Base-by-base conservation (phyloP, 345 rosid genomes). In the Gossypium rotundifolium region DNA sequence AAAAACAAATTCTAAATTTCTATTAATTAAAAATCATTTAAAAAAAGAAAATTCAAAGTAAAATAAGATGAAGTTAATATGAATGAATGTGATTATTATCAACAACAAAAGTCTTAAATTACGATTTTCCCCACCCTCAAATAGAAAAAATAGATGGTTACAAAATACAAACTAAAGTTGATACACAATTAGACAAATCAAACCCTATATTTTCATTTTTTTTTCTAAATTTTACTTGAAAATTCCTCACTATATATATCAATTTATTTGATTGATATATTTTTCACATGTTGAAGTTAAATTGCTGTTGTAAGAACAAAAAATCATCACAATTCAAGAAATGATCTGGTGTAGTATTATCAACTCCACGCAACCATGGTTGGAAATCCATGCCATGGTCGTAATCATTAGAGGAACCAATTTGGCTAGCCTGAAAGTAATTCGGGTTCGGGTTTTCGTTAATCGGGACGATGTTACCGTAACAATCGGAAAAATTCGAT, bases 261-360 rank as follows among this genome's bases (percentile, higher is more conserved):
- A 14, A 23, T 14, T 62, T 4, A n/a, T 17, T 58, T 23, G 29
- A 60, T 59, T 59, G 40, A 14, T 9, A 33, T 9, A 33, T 22
- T 76, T 72, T 69, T 80, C 82, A 86, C 87, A 82, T 77, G 79
- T 82, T 81, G 83, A 73, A 75, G 88, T 83, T 83, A 81, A 87
- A 75, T 65, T 84, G 90, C 74, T 92, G 92, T 79, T 88, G 91
- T 54, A 84, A 77, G 74, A 81, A 86, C 90, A 86, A 89, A 38
- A 88, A 76, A 70, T 93, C 92, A 59, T 91, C 99, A 65, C 79
- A 84, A 76, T 86, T 84, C 92, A 91, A 91, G 75, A 90, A 76
- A 79, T 78, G 88, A 86, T 91, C 91, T 1, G 91, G 78, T 29
- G 85, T 78, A 23, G 25, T 23, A 74, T 86, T 23, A 74, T 86